A percentile compares a stretch with the other conserved stretches of the same genome.
Conservation (phyloP, 2,329 filamentous ascomycete species). For the Myotisia sp. region DNA sequence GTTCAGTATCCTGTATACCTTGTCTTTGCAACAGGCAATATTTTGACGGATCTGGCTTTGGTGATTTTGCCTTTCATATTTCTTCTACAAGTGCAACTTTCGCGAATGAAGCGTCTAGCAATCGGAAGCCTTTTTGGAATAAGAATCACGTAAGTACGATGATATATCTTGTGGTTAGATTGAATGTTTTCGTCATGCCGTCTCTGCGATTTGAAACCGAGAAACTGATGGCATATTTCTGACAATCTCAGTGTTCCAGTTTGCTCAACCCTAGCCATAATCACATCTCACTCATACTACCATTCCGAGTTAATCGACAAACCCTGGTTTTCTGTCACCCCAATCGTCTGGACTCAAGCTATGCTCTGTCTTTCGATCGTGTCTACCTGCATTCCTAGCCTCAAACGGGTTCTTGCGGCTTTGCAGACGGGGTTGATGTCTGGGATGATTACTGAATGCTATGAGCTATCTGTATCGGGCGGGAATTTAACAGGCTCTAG, state of each 20-base stretch:
- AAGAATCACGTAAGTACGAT: conserved; percentile 13
- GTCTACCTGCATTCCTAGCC: conserved; percentile 16
- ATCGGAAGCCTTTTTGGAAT: conserved; percentile 14
- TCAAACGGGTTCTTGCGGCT: conserved; percentile 15
- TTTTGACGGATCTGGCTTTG: conserved; percentile 14
- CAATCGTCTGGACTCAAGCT: conserved; percentile 14
- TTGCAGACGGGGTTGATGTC: conserved; percentile 16
- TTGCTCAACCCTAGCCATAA: conserved; percentile 12
- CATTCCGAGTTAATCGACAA: conserved; percentile 12
- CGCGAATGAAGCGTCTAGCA: conserved; percentile 11
- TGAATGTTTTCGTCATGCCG: too few relatives aligned
- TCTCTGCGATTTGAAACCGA: too few relatives aligned
- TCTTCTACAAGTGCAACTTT: conserved; percentile 14
- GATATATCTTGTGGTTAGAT: background rate
- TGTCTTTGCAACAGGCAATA: conserved; percentile 12
- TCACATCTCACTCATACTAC: conserved; percentile 11
- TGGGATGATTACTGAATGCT: conserved; percentile 14
- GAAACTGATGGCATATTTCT: too few relatives aligned
- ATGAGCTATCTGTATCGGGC: conserved; percentile 12
- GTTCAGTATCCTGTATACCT: conserved; percentile 14
- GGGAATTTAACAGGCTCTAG: too few relatives aligned
- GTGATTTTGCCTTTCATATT: conserved; percentile 15
- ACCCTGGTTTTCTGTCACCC: conserved; percentile 13
- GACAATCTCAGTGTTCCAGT: conserved; percentile 15
- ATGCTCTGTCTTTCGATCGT: conserved; percentile 15